phyloP scores from a whole-genome alignment of 2,329 filamentous ascomycete species.

The Shiraia sp. region DNA sequence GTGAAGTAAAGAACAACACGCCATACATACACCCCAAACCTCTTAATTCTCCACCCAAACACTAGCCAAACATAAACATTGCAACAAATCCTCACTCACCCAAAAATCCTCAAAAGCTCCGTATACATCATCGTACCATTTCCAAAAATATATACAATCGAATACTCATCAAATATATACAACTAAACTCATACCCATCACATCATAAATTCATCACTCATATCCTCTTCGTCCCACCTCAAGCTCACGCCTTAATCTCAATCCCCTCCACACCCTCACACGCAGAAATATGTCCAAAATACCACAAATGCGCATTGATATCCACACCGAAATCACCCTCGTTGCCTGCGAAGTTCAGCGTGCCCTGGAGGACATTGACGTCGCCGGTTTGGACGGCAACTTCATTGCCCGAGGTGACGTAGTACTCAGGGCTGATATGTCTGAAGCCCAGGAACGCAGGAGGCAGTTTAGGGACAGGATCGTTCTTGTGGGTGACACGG shows the following conservation, averaged over 20 bases:
- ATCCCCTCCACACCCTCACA: slow-evolving; percentile 35
- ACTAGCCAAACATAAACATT: too few relatives aligned
- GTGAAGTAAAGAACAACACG: too few relatives aligned
- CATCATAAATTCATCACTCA: not conserved
- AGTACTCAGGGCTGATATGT: slow-evolving; percentile 73
- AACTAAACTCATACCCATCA: not conserved
- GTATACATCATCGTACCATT: too few relatives aligned
- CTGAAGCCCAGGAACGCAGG: slow-evolving; percentile 63
- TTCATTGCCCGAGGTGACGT: slow-evolving; percentile 32
- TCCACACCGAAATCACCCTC: slow-evolving; percentile 33
- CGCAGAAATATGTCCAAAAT: slow-evolving; percentile 40
- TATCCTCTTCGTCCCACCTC: not conserved
- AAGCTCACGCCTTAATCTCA: slow-evolving; percentile 21
- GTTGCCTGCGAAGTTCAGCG: slow-evolving; percentile 32
- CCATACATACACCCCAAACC: too few relatives aligned
- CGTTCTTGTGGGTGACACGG: slow-evolving; percentile 68
- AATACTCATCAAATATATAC: not conserved
- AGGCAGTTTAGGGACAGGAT: slow-evolving; percentile 71
- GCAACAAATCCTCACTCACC: too few relatives aligned
- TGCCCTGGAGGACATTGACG: slow-evolving; percentile 22
- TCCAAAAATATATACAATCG: too few relatives aligned
- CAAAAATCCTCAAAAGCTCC: too few relatives aligned
- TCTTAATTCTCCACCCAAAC: too few relatives aligned
- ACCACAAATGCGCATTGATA: slow-evolving; percentile 38
- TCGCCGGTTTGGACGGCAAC: slow-evolving; percentile 23